Base-by-base conservation (phyloP, 176 grass and related monocot species). In the Tuctoria greenei region DNA sequence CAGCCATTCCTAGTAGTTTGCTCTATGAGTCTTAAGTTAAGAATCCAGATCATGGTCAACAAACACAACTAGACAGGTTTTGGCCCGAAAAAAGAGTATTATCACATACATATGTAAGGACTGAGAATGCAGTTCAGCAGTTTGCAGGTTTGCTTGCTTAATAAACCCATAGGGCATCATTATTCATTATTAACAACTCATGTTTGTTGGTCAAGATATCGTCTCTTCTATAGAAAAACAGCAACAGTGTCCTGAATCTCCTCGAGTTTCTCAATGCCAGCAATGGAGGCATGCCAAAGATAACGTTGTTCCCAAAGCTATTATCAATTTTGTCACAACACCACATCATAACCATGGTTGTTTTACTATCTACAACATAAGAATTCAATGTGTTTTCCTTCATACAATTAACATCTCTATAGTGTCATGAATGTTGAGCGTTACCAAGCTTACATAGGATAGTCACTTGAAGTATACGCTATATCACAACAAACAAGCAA, bases 201-300 rank as follows among this genome's bases (percentile, higher is more conserved):
- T 55, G 26, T 44, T 79, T 47, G 66, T 68, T 14, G 54, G 54
- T 55, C 4, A 67, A 44, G 6, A 74, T 12, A 50, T 11, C 47
- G 21, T 18, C 44, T 18, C 21, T 82, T 17, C 21, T 1, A 62
- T 76, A 69, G 47, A 51, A 68, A 76, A 83, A 36, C 8, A 2
- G 34, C 2, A 31, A 49, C 13, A 5, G 14, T 52, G 61, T 35
- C 23, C 3, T 69, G 42, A 67, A 50, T 61, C 16, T 40, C 40
- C 8, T 56, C 39, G 2, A 60, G 25, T 61, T 61, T 28, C 35
- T n/a, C 1, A 62, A 54, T 25, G 37, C 10, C 55, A 70, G 15
- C 8, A 10, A 2, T 50, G 52, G 65, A n/a, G n/a, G 39, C 26
- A 84, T 12, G 10, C 15, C 36, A 56, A 78, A 10, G 38, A 28